Base-by-base conservation (phyloP, 345 rosid species). In the Cochlearia excelsa region DNA sequence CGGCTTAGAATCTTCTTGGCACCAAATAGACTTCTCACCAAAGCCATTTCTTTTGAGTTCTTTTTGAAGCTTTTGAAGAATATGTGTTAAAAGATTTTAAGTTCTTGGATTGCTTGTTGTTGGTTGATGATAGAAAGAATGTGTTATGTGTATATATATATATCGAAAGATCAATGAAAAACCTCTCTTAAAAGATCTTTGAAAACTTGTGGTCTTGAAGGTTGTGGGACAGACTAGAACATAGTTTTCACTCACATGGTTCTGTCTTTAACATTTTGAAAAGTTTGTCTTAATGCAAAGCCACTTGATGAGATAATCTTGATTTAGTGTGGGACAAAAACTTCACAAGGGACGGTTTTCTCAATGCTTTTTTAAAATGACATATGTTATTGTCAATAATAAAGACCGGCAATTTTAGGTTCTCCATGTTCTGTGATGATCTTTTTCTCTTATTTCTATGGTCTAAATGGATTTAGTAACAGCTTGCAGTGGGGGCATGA, bases 1-100 rank as follows among this genome's bases (percentile, higher is more conserved):
- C 72, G 77, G 43, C 73, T 73, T 0, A 70, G 33, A 44, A 58
- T 59, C 53, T 59, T 67, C 46, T 58, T 67, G 2, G 53, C 58
- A 33, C 61, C 62, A 28, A 69, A 31, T 7, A 62, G 3, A 45
- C 9, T 53, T 50, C 53, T 58, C 4, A 59, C 31, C 1, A 67
- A 67, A 44, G 71, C 65, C 71, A 67, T 67, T 38, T 38, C 2
- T 43, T 30, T 65, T 23, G 34, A 30, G 30, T 4, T 23, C 5
- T 38, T 57, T 30, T 66, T 31, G 29, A 48, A 48, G 43, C 57
- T 42, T 49, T 0, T 57, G 31, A 26, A 66, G 23, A 16, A 16
- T 16, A 57, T 66, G 57, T 7, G 41, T 49, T 37, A 56, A 49
- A 57, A 65, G 54, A 37, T 23, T 47, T 16, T 6, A 47, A 39